phyloP scores from a whole-genome alignment of 495 filamentous ascomycete genomes.

The Penicillium lagena region DNA sequence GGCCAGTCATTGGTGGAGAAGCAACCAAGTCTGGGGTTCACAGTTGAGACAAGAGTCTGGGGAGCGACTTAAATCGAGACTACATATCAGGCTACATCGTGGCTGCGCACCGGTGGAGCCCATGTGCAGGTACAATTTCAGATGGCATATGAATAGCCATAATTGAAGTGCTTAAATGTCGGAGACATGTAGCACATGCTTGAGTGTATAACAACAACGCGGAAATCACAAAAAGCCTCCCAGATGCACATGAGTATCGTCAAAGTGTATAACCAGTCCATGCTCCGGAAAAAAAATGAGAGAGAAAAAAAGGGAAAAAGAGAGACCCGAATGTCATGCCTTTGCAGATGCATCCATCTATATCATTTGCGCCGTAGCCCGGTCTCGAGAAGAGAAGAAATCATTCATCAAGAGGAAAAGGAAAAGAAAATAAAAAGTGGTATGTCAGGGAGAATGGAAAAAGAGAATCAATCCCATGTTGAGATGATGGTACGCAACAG shows the following conservation, averaged over 20 bases:
- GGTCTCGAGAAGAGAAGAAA: constrained; percentile 6
- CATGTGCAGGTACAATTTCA: too few species aligned
- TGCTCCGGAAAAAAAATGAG: constrained; percentile 19
- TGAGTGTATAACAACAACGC: background rate
- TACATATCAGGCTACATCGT: too few species aligned
- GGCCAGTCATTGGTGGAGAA: constrained; percentile 11
- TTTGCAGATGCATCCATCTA: constrained; percentile 19
- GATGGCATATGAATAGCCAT: too few species aligned
- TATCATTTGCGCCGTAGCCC: constrained; percentile 16
- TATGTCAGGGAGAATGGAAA: constrained; percentile 12
- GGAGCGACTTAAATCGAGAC: background rate
- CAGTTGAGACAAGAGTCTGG: background rate
- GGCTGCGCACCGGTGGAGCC: too few species aligned
- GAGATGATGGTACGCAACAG: background rate
- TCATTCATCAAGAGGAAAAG: constrained; percentile 1
- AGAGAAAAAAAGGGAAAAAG: constrained; percentile 5
- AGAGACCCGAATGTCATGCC: constrained; percentile 8
- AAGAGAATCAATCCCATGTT: background rate
- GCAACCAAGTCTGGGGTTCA: background rate
- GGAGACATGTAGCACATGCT: too few species aligned
- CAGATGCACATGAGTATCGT: constrained; percentile 36
- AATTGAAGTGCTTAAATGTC: too few species aligned
- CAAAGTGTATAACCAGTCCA: constrained; percentile 23
- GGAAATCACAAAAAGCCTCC: constrained; percentile 29
- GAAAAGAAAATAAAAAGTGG: constrained; percentile 12